These are phyloP conservation scores for Blastocystis sp. DNA, from an alignment of 352 stramenopile genomes.

Conservation along the genomic window DNA sequence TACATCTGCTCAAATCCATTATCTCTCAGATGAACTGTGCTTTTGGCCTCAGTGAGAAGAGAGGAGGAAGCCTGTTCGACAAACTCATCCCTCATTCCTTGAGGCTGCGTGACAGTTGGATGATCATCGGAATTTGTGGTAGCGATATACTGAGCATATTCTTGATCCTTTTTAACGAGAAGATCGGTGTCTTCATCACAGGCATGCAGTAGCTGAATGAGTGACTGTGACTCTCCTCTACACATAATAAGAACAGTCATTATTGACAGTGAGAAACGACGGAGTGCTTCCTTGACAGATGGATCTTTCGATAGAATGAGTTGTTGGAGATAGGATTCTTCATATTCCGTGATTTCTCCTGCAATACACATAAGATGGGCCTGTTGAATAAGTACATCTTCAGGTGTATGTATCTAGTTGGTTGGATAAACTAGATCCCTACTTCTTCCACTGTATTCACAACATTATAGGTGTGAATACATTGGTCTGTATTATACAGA, in stretches of 20 bases:
- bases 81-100: background rate
- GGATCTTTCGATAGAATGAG: slow-evolving; percentile 54
- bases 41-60: background rate
- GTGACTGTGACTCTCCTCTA: slow-evolving; percentile 40
- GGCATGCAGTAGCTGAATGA: slow-evolving; percentile 45
- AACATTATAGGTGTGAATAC: slow-evolving; percentile 60
- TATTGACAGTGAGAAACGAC: slow-evolving; percentile 44
- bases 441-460: slow-evolving; percentile 52
- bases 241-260: background rate
- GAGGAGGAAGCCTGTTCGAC: background rate
- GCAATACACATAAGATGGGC: slow-evolving; percentile 48
- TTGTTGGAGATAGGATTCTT: slow-evolving; percentile 55
- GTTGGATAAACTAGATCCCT: background rate
- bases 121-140: background rate
- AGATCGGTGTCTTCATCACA: slow-evolving; percentile 13
- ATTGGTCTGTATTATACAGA: slow-evolving; percentile 58
- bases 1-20: slow-evolving; percentile 32
- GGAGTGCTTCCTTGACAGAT: slow-evolving; percentile 25
- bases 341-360: slow-evolving; percentile 57
- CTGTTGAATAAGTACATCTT: slow-evolving; percentile 57
- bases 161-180: slow-evolving; percentile 48
- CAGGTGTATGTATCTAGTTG: slow-evolving; percentile 48
- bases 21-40: background rate
- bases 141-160: slow-evolving; percentile 40
- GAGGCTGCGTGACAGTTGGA: background rate